Conservation (phyloP, 345 rosid genomes). For the Sisymbrium irio region DNA sequence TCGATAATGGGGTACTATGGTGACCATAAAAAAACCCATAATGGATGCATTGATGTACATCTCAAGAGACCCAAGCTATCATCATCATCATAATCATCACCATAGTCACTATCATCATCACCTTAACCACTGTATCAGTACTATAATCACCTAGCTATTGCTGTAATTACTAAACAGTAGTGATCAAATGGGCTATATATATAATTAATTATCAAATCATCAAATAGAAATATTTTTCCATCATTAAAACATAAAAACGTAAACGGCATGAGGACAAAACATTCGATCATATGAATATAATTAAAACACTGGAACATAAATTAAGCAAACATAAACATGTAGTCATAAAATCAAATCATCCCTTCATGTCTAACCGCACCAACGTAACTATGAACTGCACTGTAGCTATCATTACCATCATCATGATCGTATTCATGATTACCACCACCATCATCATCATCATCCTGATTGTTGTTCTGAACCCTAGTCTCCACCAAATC, state of each 20-base stretch:
- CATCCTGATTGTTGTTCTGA: conserved; percentile 1
- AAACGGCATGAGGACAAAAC: not conserved
- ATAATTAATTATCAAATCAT: conserved; percentile 34
- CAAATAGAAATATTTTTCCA: conserved; percentile 55
- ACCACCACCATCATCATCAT: conserved; percentile 9
- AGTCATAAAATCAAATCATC: conserved; percentile 37
- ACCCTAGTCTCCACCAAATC: conserved; percentile 31
- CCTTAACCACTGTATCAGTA: conserved; percentile 18
- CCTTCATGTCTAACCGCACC: conserved; percentile 25
- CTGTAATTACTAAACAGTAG: not conserved
- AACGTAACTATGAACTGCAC: conserved; percentile 32
- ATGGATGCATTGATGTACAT: conserved; percentile 24
- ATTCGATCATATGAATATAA: conserved; percentile 44
- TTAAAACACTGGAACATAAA: conserved; percentile 57
- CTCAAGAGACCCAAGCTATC: conserved; percentile 14
- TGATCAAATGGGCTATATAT: not conserved
- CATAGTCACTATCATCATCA: conserved; percentile 12
- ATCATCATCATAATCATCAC: not conserved
- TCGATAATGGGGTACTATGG: conserved; percentile 10
- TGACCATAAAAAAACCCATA: conserved; percentile 28
- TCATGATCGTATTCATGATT: conserved; percentile 4
- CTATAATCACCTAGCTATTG: conserved; percentile 15
- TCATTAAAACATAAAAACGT: conserved; percentile 30
- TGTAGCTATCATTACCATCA: conserved; percentile 31
- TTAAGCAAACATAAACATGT: conserved; percentile 29